phyloP scores from a whole-genome alignment of 208 protist species.

The Wallacemonas rigidus region DNA sequence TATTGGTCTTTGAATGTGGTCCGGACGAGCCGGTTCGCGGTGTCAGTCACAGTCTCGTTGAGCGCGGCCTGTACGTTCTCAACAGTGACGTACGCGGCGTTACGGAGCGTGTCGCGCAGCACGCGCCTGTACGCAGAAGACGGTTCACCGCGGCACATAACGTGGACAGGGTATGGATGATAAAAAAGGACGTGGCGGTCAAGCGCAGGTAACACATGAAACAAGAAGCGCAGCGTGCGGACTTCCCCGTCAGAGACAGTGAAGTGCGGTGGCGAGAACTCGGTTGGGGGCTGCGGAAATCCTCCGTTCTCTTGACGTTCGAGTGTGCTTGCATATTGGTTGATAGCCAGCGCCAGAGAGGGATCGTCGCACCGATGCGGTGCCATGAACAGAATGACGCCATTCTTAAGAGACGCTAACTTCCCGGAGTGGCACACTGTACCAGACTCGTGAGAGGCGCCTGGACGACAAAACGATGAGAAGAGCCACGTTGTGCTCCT shows the following conservation, averaged over 20 bases:
- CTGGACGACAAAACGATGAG: neutral
- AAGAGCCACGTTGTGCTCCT: too few species aligned
- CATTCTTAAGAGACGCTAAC: conserved; percentile 3
- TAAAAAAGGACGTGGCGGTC: conserved; percentile 33
- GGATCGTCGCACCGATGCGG: conserved; percentile 13
- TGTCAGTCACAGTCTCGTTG: conserved; percentile 7
- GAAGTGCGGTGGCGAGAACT: neutral
- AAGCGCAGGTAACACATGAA: conserved; percentile 31
- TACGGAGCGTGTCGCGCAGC: conserved; percentile 22
- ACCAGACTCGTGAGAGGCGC: too few species aligned
- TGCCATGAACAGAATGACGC: conserved; percentile 22
- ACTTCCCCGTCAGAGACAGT: neutral
- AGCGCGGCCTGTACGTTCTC: conserved; percentile 35
- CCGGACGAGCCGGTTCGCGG: neutral
- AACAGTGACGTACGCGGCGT: conserved; percentile 30
- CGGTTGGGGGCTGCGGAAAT: neutral
- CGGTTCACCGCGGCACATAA: conserved; percentile 46
- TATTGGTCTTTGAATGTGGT: neutral
- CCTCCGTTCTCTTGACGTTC: neutral
- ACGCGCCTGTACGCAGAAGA: conserved; percentile 12
- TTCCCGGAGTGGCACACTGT: neutral
- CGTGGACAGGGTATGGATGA: conserved; percentile 51
- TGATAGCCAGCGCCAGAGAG: neutral
- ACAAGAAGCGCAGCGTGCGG: conserved; percentile 13
- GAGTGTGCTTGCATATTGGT: neutral